These are phyloP conservation scores for Hanseniaspora osmophila DNA, from an alignment of 805 yeast species.

Conservation along the genomic window DNA sequence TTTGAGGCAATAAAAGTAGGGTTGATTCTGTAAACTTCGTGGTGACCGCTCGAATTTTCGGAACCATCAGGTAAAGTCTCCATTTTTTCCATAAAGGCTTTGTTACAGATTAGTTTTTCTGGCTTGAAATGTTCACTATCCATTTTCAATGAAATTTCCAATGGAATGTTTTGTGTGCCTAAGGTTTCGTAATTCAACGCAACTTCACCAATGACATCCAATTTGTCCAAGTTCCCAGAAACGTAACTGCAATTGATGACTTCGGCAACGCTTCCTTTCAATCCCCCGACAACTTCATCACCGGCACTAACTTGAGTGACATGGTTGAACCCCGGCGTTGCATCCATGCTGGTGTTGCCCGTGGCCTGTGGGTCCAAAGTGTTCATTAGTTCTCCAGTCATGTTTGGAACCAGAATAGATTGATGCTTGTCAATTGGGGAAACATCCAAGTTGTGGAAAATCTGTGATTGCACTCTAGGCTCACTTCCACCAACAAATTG, in stretches of 20 bases:
- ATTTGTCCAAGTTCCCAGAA: constrained; percentile 46
- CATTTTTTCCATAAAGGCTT: constrained; percentile 37
- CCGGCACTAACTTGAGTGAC: neutral
- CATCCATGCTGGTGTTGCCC: constrained; percentile 13
- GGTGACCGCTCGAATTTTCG: constrained; percentile 6
- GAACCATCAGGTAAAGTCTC: constrained; percentile 19
- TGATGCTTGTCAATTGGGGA: constrained; percentile 3
- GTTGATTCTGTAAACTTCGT: constrained; percentile 27
- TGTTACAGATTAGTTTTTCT: constrained; percentile 37
- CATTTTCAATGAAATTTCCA: constrained; percentile 30
- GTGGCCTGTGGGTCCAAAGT: constrained; percentile 30
- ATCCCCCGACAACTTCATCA: neutral
- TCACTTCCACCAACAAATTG: constrained; percentile 5
- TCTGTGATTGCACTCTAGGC: constrained; percentile 3
- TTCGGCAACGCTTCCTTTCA: constrained; percentile 75
- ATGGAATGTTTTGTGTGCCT: constrained; percentile 21
- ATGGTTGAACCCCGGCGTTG: neutral
- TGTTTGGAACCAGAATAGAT: constrained; percentile 14
- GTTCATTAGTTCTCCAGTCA: constrained; percentile 19
- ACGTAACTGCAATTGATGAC: constrained; percentile 59
- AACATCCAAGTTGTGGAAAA: constrained; percentile 4
- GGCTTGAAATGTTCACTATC: constrained; percentile 18
- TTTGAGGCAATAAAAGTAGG: constrained; percentile 41
- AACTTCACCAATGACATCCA: constrained; percentile 70
- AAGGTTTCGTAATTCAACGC: constrained; percentile 53